These are phyloP conservation scores for Aspergillus transmontanensis DNA, from an alignment of 2,329 filamentous ascomycete species.

Conservation along the genomic window DNA sequence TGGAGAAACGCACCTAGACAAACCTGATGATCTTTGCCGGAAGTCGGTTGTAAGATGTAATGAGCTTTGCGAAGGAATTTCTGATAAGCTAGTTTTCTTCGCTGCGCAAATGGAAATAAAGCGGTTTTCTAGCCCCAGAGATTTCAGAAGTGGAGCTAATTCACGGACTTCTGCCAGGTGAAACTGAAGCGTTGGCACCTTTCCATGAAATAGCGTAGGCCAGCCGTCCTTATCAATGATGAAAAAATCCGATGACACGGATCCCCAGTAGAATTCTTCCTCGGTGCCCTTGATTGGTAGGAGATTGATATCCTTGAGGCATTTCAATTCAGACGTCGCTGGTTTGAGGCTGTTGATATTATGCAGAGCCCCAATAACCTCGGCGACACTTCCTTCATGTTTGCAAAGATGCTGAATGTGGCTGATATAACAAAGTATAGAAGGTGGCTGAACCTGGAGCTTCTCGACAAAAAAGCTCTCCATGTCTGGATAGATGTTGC, in stretches of 20 bases:
- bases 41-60: conserved; percentile 5
- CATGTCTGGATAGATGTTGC: conserved; percentile 3
- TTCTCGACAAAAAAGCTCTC: background rate
- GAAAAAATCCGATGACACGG: conserved; percentile 1
- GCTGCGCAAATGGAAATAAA: conserved; percentile 2
- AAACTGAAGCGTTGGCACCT: conserved; percentile 3
- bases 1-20: background rate
- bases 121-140: background rate
- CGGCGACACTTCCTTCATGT: background rate
- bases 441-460: background rate
- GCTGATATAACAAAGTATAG: background rate
- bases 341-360: background rate
- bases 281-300: background rate
- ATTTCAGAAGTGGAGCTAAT: conserved; percentile 3
- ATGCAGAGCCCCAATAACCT: background rate
- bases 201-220: background rate
- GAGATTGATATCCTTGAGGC: background rate
- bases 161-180: background rate
- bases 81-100: background rate
- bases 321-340: background rate
- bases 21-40: background rate
- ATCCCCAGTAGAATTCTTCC: background rate
- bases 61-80: background rate
- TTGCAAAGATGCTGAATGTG: background rate
- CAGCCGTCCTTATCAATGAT: conserved; percentile 10